Evolutionary conservation across 2,329 filamentous ascomycete species (phyloP).

Genomic region (Thielaviopsis cerberus): DNA sequence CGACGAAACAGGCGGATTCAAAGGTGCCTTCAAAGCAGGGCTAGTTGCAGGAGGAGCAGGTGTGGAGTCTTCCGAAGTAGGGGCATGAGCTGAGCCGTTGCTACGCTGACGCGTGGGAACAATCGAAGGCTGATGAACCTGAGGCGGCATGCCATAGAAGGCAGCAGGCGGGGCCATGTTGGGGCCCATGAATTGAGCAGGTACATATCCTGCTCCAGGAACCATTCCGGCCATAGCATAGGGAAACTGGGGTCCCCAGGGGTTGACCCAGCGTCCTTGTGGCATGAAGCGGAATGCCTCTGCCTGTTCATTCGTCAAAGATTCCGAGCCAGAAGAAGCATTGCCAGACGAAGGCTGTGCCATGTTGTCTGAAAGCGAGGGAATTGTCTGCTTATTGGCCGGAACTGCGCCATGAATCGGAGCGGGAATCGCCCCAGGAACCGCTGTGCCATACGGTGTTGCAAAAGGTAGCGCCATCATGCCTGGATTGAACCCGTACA

Average conservation of each 20-base stretch:
- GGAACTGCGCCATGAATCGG: slow-evolving; percentile 1
- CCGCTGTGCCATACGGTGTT: slow-evolving; percentile 1
- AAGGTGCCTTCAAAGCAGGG: slow-evolving; percentile 13
- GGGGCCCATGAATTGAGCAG: slow-evolving; percentile 7
- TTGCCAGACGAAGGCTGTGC: neutral
- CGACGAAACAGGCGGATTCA: slow-evolving; percentile 33
- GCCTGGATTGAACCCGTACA: slow-evolving; percentile 18
- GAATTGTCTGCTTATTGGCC: neutral
- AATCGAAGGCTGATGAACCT: neutral
- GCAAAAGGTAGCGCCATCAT: slow-evolving; percentile 15
- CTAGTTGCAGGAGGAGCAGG: neutral
- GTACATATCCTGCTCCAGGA: slow-evolving; percentile 3
- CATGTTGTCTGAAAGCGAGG: neutral
- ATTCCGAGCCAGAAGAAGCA: neutral
- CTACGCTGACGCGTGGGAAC: slow-evolving; percentile 2
- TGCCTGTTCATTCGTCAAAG: slow-evolving; percentile 2
- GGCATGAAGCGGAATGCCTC: slow-evolving; percentile 5
- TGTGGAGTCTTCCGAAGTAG: neutral
- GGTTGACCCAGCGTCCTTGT: slow-evolving; percentile 8
- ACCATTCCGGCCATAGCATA: slow-evolving; percentile 8
- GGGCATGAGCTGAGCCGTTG: neutral
- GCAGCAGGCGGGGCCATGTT: neutral
- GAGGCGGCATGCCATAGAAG: slow-evolving; percentile 2
- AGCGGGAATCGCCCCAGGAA: neutral
- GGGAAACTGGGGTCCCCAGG: slow-evolving; percentile 11